A percentile compares a stretch with the other conserved stretches of the same genome.
phyloP scores from a whole-genome alignment of 345 rosid species.

The Eucalyptus dawsonii region DNA sequence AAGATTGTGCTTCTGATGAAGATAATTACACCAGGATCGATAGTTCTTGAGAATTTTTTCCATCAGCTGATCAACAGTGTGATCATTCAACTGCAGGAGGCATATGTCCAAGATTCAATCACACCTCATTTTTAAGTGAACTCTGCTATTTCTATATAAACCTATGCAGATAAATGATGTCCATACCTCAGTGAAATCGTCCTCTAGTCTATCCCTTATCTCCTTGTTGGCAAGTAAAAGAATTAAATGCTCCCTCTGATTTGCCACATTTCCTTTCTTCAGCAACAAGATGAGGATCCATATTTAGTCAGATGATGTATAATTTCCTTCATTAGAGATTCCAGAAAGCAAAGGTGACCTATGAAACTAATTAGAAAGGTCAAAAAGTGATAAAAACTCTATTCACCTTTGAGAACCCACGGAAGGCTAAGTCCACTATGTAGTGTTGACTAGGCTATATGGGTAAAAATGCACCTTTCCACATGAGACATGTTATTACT shows the following conservation, averaged over 20 bases:
- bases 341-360: neutral
- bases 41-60: conserved; percentile 77
- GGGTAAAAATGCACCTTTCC: neutral
- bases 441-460: neutral
- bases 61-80: conserved; percentile 38
- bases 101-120: conserved; percentile 11
- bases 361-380: neutral
- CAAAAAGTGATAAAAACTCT: neutral
- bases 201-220: conserved; percentile 18
- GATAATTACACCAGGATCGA: conserved; percentile 77
- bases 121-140: neutral
- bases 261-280: conserved; percentile 98
- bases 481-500: neutral
- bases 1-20: conserved; percentile 38
- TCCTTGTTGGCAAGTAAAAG: conserved; percentile 82
- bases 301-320: neutral
- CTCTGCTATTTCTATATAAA: neutral
- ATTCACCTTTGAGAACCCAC: neutral
- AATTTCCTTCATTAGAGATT: neutral
- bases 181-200: conserved; percentile 22
- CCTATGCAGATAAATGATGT: neutral
- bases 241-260: conserved; percentile 96
- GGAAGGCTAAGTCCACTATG: neutral
- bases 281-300: neutral
- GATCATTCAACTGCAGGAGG: conserved; percentile 41